Base-by-base conservation (phyloP, 2,329 filamentous ascomycete species). In the Aspergillus melleus region DNA sequence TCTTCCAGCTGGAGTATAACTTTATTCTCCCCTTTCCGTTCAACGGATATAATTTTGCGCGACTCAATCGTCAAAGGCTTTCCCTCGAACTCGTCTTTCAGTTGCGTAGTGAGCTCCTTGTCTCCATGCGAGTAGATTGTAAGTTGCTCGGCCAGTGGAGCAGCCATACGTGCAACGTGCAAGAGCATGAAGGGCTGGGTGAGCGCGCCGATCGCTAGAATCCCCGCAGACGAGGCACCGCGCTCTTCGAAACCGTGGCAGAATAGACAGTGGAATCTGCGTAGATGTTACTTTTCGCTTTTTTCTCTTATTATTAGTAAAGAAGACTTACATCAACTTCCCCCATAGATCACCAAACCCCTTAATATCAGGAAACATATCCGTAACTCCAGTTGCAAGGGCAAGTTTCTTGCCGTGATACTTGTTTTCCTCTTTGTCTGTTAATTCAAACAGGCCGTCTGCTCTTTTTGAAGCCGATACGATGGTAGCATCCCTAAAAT, bases 311-410 rank as follows among this genome's bases (percentile, higher is more conserved):
- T 14, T 14, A 2, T 8, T 19, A n/a, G 1, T n/a, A 14, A 42
- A 8, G n/a, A 16, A 42, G n/a, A 22, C 71, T 54, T 61, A 84
- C 80, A 84, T 82, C 30, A 78, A 77, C 49, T 69, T 74, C 9
- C 76, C 81, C 84, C 84, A 88, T 57, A 81, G 82, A 46, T 86
- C 81, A 0, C 64, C 74, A 61, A 84, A 88, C 0, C 86, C 86
- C 2, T 76, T 67, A 2, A 87, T 81, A 14, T 81, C 75, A 0
- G 81, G 82, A 32, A 82, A 67, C 0, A 84, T 64, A 62, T 88
- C 86, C 24, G 67, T 70, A 0, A 83, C 76, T 0, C 86, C 86
- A 0, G 75, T 84, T 0, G 83, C 85, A 0, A 89, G 70, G 0
- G 85, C 80, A 1, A 89, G 55, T 60, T 84, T 87, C 51, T 76